Base-by-base conservation (phyloP, 305 asterid species). In the Solanum hybrid region DNA sequence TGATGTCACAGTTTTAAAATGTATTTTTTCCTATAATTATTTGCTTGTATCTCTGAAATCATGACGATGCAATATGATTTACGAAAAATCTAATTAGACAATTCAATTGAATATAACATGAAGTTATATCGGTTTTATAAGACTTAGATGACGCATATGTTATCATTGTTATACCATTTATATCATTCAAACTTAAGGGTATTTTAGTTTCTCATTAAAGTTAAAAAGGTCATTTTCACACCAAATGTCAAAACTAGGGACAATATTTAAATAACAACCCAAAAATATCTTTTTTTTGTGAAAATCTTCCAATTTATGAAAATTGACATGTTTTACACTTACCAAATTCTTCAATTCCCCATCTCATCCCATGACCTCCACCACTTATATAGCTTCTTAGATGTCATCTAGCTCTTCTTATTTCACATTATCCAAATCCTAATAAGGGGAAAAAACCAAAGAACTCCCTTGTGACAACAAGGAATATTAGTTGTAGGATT, bases 341-440 rank as follows among this genome's bases (percentile, higher is more conserved):
- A 2, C 20, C 9, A 71, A 66, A 26, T 71, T 71, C 77, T 71
- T 12, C 77, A 71, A 5, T 26, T 26, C 4, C 3, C 7, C 34
- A 27, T 71, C 16, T 71, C 14, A 26, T 31, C 34, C 34, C 20
- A 71, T 26, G 34, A 3, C 77, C 17, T 71, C n/a, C 36, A 1
- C 79, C 79, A 69, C 31, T 24, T 66, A 10, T 10, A 66, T n/a
- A 29, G 34, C 34, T 71, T 27, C 20, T 72, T 5, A 72, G 36
- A 73, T 73, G 66, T 79, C 86, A 24, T 79, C 35, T 81, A 26
- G 7, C 72, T 82, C 29, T 46, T 32, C 14, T 46, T 31, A 31
- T 84, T 81, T 84, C 75, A 84, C 73, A 84, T 84, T 84, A 84
- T 84, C 87, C 87, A 51, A 46, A 46, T 84, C 72, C 38, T 46